phyloP scores from a whole-genome alignment of 352 stramenopile species.

The Globisporangium ultimum region DNA sequence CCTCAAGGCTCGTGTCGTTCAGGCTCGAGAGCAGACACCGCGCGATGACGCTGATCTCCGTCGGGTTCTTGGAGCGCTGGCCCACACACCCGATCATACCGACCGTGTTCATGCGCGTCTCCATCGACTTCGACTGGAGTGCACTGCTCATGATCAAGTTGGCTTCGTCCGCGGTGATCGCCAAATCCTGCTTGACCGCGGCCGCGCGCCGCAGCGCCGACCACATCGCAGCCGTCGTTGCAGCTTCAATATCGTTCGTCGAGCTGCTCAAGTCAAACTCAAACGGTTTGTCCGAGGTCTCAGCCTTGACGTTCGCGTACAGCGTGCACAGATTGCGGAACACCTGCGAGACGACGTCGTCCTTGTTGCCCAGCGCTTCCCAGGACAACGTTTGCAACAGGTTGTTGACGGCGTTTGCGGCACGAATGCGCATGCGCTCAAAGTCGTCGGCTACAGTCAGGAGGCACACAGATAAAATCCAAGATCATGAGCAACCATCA shows the following conservation, averaged over 20 bases:
- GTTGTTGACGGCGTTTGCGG: conserved; percentile 82
- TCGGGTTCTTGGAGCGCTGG: conserved; percentile 52
- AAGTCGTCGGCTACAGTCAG: conserved; percentile 52
- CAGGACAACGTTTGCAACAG: conserved; percentile 61
- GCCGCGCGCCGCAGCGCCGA: conserved; percentile 63
- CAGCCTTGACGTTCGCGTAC: conserved; percentile 58
- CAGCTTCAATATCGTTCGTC: conserved; percentile 62
- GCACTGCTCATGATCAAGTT: conserved; percentile 66
- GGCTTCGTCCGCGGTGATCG: conserved; percentile 55
- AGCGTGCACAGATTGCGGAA: conserved; percentile 79
- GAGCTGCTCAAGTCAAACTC: conserved; percentile 33
- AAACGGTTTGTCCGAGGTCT: conserved; percentile 31
- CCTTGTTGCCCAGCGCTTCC: conserved; percentile 32
- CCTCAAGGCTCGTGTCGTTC: conserved; percentile 68
- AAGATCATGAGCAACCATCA: neutral
- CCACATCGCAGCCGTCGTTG: conserved; percentile 69
- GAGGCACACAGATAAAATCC: too few species aligned
- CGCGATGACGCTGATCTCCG: conserved; percentile 75
- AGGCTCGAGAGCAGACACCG: conserved; percentile 54
- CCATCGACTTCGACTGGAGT: conserved; percentile 54
- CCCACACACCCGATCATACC: conserved; percentile 77
- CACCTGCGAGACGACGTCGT: conserved; percentile 59
- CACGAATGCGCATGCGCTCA: conserved; percentile 76
- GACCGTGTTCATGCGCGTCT: conserved; percentile 73
- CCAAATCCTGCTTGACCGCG: conserved; percentile 45